Conservation (phyloP, 768 basidiomycete species). For the Suillus alpinus region DNA sequence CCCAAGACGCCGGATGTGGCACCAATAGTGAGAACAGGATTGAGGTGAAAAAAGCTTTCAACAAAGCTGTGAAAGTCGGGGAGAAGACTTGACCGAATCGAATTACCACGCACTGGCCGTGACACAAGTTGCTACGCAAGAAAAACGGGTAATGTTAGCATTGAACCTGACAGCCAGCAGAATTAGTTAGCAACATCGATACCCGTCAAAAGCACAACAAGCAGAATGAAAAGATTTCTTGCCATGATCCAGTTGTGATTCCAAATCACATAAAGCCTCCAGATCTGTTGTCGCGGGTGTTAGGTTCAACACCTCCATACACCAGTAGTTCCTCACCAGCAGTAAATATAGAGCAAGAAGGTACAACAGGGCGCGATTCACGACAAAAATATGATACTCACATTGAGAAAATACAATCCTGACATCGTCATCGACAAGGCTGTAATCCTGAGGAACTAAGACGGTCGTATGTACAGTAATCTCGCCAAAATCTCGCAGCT, state of each 20-base stretch:
- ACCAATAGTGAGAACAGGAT: conserved; percentile 11
- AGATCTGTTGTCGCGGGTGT: conserved; percentile 1
- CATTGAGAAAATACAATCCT: not conserved
- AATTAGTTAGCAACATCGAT: not conserved
- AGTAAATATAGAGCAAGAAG: conserved; percentile 2
- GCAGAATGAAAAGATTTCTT: not conserved
- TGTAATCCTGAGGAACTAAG: not conserved
- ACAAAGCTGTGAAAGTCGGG: not conserved
- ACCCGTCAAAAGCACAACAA: not conserved
- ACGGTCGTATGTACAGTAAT: no score
- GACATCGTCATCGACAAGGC: not conserved
- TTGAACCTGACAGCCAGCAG: not conserved
- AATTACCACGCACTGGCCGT: not conserved
- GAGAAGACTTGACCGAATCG: not conserved
- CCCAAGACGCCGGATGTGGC: conserved; percentile 15
- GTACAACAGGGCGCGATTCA: not conserved
- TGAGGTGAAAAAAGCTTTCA: conserved; percentile 5
- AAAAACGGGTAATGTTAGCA: not conserved
- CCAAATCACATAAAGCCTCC: conserved; percentile 7
- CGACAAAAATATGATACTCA: not conserved
- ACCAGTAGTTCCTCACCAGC: not conserved
- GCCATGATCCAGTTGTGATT: not conserved
- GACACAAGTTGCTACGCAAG: not conserved
- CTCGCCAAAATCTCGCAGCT: no score
- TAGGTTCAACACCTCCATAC: not conserved